Evolutionary conservation across 441 rosid genomes (phyloP).

Genomic region (Adansonia gregorii): DNA sequence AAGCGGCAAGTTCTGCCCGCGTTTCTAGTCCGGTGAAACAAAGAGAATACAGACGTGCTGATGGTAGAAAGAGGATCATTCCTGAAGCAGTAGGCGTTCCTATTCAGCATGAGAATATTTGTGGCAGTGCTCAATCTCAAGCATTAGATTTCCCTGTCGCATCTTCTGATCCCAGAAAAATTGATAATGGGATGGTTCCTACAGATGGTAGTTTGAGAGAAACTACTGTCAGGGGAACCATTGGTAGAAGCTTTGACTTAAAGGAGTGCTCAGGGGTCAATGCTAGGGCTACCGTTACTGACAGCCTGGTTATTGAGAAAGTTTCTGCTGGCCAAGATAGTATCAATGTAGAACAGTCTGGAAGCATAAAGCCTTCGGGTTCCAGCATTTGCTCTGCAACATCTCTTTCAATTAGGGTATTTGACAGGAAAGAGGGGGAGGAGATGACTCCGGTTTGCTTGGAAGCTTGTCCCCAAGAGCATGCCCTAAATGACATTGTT

Average conservation of each 20-base stretch:
- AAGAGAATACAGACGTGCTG: slow-evolving; percentile 90
- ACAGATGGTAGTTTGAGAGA: slow-evolving; percentile 49
- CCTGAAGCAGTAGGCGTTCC: slow-evolving; percentile 93
- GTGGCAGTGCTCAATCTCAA: slow-evolving; percentile 44
- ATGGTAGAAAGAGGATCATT: slow-evolving; percentile 98
- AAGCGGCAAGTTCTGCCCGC: slow-evolving; percentile 48
- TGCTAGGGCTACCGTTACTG: slow-evolving; percentile 77
- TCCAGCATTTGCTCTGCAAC: slow-evolving; percentile 36
- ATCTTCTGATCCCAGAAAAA: slow-evolving; percentile 50
- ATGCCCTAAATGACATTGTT: slow-evolving; percentile 72
- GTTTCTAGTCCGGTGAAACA: slow-evolving; percentile 87
- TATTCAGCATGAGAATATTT: slow-evolving; percentile 50
- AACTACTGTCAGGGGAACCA: slow-evolving; percentile 47
- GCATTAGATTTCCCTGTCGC: slow-evolving; percentile 45
- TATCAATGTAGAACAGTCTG: slow-evolving; percentile 62
- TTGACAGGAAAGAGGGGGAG: slow-evolving; percentile 80
- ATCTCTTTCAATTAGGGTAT: slow-evolving; percentile 69
- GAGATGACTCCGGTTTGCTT: slow-evolving; percentile 69
- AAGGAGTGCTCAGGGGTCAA: slow-evolving; percentile 77
- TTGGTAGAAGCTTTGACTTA: slow-evolving; percentile 51
- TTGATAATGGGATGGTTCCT: slow-evolving; percentile 47
- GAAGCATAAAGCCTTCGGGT: slow-evolving; percentile 53
- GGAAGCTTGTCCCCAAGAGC: slow-evolving; percentile 85
- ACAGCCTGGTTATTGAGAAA: slow-evolving; percentile 84
- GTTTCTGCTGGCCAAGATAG: slow-evolving; percentile 58